Evolutionary conservation across 164 flowering plant species (phyloP).

Genomic region (Litsea cubeba): DNA sequence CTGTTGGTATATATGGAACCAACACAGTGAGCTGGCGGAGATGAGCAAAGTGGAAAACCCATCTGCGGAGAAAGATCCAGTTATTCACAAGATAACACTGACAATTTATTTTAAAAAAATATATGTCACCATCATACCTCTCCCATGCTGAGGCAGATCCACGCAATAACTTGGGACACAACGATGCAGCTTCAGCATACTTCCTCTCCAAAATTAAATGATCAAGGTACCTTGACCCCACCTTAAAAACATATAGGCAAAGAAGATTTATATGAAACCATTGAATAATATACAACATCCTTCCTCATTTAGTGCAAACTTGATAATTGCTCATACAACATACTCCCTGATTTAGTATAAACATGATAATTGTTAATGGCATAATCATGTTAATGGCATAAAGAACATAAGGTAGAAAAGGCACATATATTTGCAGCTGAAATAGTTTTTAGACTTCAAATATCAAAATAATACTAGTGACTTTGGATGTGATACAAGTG

Average conservation of each 20-base stretch:
- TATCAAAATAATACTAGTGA: too few relatives aligned
- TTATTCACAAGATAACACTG: slow-evolving; percentile 11
- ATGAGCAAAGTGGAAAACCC: slow-evolving; percentile 98
- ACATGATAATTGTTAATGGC: too few relatives aligned
- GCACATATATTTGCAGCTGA: too few relatives aligned
- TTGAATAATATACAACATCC: too few relatives aligned
- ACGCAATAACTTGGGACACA: slow-evolving; percentile 91
- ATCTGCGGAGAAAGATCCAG: slow-evolving; percentile 42
- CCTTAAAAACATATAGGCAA: slow-evolving; percentile 37
- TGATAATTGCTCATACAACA: too few relatives aligned
- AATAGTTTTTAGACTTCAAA: too few relatives aligned
- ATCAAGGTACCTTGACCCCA: slow-evolving; percentile 93
- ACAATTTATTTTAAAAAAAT: not conserved
- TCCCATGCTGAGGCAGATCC: slow-evolving; percentile 99
- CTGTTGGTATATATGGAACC: slow-evolving; percentile 89
- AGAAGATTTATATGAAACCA: not conserved
- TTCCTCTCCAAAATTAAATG: slow-evolving; percentile 94
- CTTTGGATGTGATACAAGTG: too few relatives aligned
- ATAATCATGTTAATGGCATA: too few relatives aligned
- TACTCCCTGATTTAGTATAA: too few relatives aligned
- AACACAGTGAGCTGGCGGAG: slow-evolving; percentile 95
- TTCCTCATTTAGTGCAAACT: too few relatives aligned
- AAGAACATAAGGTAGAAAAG: too few relatives aligned
- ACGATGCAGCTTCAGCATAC: slow-evolving; percentile 92
- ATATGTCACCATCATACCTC: slow-evolving; percentile 44